Evolutionary conservation across 164 flowering plant genomes (phyloP).

Genomic region (Magnolia officinalis): DNA sequence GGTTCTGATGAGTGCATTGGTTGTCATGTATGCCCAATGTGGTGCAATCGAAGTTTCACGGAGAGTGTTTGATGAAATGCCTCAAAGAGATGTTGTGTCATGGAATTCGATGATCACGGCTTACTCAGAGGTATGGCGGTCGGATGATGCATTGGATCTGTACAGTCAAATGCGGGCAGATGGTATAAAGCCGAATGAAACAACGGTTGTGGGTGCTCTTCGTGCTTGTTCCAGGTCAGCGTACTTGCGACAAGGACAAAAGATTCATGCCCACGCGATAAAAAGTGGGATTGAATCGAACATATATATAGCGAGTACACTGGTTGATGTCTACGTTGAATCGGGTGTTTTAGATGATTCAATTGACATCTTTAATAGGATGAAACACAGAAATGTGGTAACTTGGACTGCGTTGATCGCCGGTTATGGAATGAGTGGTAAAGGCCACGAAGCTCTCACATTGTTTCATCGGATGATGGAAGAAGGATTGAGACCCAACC

Average conservation of each 20-base stretch:
- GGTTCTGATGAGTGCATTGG: slow-evolving; percentile 1
- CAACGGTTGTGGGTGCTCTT: not conserved
- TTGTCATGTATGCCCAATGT: slow-evolving; percentile 7
- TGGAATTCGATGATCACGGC: no score
- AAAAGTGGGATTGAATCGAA: not conserved
- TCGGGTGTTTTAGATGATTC: slow-evolving; percentile 8
- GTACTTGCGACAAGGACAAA: not conserved
- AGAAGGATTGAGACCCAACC: slow-evolving; percentile 54
- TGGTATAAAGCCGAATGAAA: slow-evolving; percentile 2
- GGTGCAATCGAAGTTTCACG: slow-evolving; percentile 2
- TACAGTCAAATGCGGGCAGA: not conserved
- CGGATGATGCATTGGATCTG: slow-evolving; percentile 3
- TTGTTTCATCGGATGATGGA: slow-evolving; percentile 46
- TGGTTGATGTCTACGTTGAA: slow-evolving; percentile 6
- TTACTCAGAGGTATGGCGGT: not conserved
- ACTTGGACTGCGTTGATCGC: slow-evolving; percentile 5
- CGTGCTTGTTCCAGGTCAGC: slow-evolving; percentile 5
- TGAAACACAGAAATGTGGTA: slow-evolving; percentile 1
- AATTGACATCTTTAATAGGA: not conserved
- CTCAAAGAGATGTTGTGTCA: no score
- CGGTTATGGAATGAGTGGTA: slow-evolving; percentile 8
- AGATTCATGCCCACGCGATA: slow-evolving; percentile 1
- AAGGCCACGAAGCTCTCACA: slow-evolving; percentile 26
- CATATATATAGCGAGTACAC: not conserved
- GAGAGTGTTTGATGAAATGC: no score